A percentile compares a stretch with the other conserved stretches of the same genome.
Evolutionary conservation across 1,284 basidiomycete species (phyloP).

Genomic region (Tilletia horrida): DNA sequence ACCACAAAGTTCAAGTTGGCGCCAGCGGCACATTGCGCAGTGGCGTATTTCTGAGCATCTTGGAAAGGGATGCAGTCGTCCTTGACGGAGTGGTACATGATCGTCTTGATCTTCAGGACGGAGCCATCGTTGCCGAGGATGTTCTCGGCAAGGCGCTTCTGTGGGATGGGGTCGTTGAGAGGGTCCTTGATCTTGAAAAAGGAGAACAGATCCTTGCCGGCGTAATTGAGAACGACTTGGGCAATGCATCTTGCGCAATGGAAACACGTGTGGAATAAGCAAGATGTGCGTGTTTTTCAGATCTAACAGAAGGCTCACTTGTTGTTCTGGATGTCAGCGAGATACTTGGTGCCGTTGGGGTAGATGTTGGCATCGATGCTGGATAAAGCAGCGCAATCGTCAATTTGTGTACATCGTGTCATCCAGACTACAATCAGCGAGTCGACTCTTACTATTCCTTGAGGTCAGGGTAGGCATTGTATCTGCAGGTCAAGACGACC

Average conservation of each 20-base stretch:
- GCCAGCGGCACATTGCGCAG: slow-evolving; percentile 42
- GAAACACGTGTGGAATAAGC: too few species aligned
- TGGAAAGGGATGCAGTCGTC: slow-evolving; percentile 49
- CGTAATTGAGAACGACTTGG: slow-evolving; percentile 24
- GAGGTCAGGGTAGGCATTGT: not conserved
- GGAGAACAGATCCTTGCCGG: slow-evolving; percentile 25
- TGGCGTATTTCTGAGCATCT: slow-evolving; percentile 34
- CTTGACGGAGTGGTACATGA: slow-evolving; percentile 39
- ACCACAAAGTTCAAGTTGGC: slow-evolving; percentile 39
- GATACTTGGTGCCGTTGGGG: slow-evolving; percentile 22
- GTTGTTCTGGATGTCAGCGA: slow-evolving; percentile 26
- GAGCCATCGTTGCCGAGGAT: slow-evolving; percentile 16
- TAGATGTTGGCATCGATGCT: slow-evolving; percentile 25
- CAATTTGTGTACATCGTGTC: too few species aligned
- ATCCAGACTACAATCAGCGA: too few species aligned
- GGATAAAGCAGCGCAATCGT: too few species aligned
- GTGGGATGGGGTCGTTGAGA: slow-evolving; percentile 27
- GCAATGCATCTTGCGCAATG: too few species aligned
- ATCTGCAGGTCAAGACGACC: too few species aligned
- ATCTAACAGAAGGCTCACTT: slow-evolving; percentile 16
- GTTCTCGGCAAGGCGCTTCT: slow-evolving; percentile 21
- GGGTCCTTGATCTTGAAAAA: slow-evolving; percentile 36
- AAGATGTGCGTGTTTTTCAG: slow-evolving; percentile 22
- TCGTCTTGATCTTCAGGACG: slow-evolving; percentile 36
- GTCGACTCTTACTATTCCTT: too few species aligned